Conservation (phyloP, 2,329 filamentous ascomycete genomes). For the Trichoderma afroharzianum region DNA sequence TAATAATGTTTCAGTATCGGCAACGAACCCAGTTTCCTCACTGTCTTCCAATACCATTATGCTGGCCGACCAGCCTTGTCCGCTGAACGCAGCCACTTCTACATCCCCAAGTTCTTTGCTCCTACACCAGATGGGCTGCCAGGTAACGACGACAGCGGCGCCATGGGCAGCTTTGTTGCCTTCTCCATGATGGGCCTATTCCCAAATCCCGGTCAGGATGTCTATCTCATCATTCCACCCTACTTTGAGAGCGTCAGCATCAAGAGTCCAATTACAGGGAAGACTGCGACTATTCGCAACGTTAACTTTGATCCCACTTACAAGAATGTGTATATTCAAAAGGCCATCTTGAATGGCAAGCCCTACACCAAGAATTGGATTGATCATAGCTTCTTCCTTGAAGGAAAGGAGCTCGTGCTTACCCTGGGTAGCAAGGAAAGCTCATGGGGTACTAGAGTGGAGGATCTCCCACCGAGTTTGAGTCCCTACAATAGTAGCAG, state of each 20-base stretch:
- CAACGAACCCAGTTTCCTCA: slow-evolving; percentile 58
- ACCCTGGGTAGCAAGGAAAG: slow-evolving; percentile 60
- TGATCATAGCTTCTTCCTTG: slow-evolving; percentile 62
- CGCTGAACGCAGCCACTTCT: slow-evolving; percentile 54
- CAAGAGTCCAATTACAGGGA: slow-evolving; percentile 54
- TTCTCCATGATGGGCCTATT: slow-evolving; percentile 69
- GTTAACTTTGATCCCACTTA: slow-evolving; percentile 60
- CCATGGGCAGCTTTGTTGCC: slow-evolving; percentile 65
- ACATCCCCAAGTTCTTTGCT: slow-evolving; percentile 63
- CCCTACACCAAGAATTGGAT: slow-evolving; percentile 64
- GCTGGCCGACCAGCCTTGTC: slow-evolving; percentile 58
- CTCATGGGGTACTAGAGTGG: slow-evolving; percentile 56
- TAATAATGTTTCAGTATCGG: slow-evolving; percentile 55
- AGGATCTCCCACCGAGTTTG: slow-evolving; percentile 61
- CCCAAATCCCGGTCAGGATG: slow-evolving; percentile 64
- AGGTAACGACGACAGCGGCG: slow-evolving; percentile 67
- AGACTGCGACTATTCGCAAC: slow-evolving; percentile 56
- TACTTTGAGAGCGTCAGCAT: slow-evolving; percentile 62
- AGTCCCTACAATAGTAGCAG: slow-evolving; percentile 32
- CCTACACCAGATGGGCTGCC: slow-evolving; percentile 58
- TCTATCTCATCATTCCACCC: slow-evolving; percentile 68
- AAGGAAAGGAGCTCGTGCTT: slow-evolving; percentile 62
- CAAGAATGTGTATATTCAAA: slow-evolving; percentile 61
- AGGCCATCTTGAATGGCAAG: slow-evolving; percentile 57
- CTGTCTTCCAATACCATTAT: slow-evolving; percentile 67